phyloP scores from a whole-genome alignment of 1,284 basidiomycete genomes.

The Phellopilus nigrolimitatus region DNA sequence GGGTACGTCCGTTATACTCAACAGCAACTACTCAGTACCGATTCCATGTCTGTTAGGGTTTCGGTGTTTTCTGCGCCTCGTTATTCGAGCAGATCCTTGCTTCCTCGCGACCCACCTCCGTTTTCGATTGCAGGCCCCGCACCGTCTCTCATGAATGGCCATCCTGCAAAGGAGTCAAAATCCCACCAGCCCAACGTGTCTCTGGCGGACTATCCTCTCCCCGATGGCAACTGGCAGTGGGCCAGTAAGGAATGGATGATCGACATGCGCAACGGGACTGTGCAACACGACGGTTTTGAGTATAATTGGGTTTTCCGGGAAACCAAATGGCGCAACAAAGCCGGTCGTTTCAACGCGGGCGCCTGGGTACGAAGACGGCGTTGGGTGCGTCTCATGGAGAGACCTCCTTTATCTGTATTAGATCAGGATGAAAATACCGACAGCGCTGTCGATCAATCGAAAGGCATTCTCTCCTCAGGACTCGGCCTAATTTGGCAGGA shows the following conservation, averaged over 20 bases:
- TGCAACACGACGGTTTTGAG: conserved; percentile 78
- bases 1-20: conserved; percentile 44
- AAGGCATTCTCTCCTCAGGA: too few relatives aligned
- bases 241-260: conserved; percentile 78
- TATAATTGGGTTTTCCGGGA: conserved; percentile 73
- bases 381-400: conserved; percentile 79
- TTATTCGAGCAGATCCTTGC: conserved; percentile 64
- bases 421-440: conserved; percentile 20
- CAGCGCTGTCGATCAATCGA: background rate
- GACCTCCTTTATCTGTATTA: conserved; percentile 37
- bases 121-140: conserved; percentile 49
- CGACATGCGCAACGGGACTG: conserved; percentile 77
- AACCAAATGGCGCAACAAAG: conserved; percentile 57
- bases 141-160: conserved; percentile 27
- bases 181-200: conserved; percentile 47
- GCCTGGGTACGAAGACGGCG: conserved; percentile 70
- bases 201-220: conserved; percentile 65
- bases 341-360: conserved; percentile 54
- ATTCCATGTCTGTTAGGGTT: conserved; percentile 38
- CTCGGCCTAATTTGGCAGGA: conserved; percentile 34
- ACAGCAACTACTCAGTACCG: background rate
- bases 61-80: conserved; percentile 69
- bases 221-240: conserved; percentile 78
- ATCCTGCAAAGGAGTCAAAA: conserved; percentile 3
- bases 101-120: conserved; percentile 70